Evolutionary conservation across 257 asterid genomes (phyloP).

Genomic region (Solanum appendiculatum): DNA sequence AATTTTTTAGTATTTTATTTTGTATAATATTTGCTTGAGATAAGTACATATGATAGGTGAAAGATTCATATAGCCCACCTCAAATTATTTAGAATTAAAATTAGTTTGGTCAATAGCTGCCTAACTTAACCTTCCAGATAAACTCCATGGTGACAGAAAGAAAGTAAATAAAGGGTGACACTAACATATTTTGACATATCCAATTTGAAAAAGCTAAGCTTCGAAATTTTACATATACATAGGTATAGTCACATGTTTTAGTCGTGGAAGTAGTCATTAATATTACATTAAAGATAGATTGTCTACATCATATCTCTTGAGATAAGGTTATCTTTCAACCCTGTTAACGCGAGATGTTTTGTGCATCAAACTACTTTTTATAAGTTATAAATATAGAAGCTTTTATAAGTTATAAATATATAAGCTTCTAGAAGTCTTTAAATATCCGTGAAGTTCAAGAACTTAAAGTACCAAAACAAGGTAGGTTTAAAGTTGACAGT

Average conservation of each 20-base stretch:
- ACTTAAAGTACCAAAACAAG: background rate
- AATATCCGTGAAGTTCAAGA: background rate
- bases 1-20: background rate
- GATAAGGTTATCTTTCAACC: rapidly evolving
- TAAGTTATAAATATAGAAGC: background rate
- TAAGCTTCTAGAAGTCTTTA: background rate
- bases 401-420: background rate
- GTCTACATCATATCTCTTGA: background rate
- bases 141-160: background rate
- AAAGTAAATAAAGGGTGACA: background rate
- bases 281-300: background rate
- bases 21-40: background rate
- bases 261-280: background rate
- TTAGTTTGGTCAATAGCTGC: background rate
- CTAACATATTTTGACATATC: background rate
- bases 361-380: background rate
- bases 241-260: background rate
- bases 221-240: background rate
- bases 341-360: background rate
- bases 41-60: background rate
- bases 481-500: background rate
- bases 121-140: background rate
- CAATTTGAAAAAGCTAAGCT: background rate
- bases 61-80: background rate
- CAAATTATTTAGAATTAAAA: background rate